These are phyloP conservation scores for Polyrhizophydium stewartii DNA, from an alignment of 371 early-diverging fungal genomes.

Conservation along the genomic window DNA sequence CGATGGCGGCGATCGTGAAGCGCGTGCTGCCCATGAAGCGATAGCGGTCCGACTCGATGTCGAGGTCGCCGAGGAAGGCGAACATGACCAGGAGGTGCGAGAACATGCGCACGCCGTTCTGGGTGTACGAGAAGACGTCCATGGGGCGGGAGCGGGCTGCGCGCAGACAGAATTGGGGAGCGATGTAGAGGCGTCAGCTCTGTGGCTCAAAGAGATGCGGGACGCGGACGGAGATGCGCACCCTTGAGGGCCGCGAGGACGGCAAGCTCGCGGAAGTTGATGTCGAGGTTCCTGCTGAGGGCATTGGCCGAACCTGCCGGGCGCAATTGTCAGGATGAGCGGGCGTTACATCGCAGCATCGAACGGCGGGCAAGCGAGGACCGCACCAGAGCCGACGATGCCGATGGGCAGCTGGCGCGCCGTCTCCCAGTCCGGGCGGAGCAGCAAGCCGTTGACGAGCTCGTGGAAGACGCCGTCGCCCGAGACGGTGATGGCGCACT, in stretches of 20 bases:
- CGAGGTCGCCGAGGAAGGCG: slow-evolving; percentile 59
- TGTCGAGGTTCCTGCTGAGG: slow-evolving; percentile 32
- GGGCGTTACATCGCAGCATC: not conserved
- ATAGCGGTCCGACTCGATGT: slow-evolving; percentile 57
- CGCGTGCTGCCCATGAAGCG: slow-evolving; percentile 51
- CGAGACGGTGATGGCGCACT: slow-evolving; percentile 62
- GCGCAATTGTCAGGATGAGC: not conserved
- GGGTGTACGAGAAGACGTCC: slow-evolving; percentile 8
- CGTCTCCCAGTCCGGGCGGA: slow-evolving; percentile 57
- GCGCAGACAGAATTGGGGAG: too few species aligned
- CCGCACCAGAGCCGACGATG: slow-evolving; percentile 40
- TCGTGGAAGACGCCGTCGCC: slow-evolving; percentile 84
- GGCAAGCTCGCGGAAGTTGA: not conserved
- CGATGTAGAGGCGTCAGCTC: not conserved
- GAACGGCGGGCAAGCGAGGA: not conserved
- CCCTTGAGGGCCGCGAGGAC: not conserved
- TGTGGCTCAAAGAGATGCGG: not conserved
- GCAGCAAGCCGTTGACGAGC: slow-evolving; percentile 67
- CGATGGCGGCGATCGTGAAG: slow-evolving; percentile 43
- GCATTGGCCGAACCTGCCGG: slow-evolving; percentile 36
- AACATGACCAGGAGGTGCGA: slow-evolving; percentile 39
- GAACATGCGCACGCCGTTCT: not conserved
- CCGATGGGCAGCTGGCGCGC: slow-evolving; percentile 60
- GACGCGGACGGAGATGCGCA: slow-evolving; percentile 1
- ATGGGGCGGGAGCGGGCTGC: not conserved